These are phyloP conservation scores for Rhytidiadelphus loreus DNA, from an alignment of 225 moss, liverwort and hornwort genomes.

Conservation along the genomic window DNA sequence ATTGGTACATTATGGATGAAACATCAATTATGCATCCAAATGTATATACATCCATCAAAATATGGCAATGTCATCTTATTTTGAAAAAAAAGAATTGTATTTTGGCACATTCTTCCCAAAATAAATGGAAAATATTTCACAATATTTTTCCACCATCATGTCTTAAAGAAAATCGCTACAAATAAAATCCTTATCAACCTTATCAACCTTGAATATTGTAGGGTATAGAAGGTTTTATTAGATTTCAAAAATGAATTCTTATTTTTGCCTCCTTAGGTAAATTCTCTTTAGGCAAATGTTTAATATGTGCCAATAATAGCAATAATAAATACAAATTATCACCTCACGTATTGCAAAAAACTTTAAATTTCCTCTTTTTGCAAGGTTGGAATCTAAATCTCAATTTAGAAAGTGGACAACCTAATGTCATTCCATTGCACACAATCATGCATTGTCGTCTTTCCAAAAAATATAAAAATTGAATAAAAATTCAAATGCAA, in stretches of 20 bases:
- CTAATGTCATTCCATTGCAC: neutral
- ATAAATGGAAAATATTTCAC: neutral
- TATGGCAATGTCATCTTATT: neutral
- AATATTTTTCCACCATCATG: neutral
- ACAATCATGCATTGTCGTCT: neutral
- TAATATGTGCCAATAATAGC: neutral
- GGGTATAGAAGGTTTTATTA: too few species aligned
- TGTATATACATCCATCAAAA: neutral
- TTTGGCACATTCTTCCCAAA: neutral
- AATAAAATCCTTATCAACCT: neutral
- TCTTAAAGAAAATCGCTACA: neutral
- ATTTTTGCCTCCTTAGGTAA: neutral
- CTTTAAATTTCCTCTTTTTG: neutral
- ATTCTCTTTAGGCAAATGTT: rapidly evolving
- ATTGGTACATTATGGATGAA: neutral
- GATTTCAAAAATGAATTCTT: too few species aligned
- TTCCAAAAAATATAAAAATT: neutral
- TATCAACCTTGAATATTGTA: neutral
- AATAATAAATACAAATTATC: neutral
- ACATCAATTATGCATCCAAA: neutral
- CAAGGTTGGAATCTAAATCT: rapidly evolving
- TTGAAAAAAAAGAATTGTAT: neutral
- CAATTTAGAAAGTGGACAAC: neutral
- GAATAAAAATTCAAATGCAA: neutral
- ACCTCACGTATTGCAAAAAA: neutral